Base-by-base conservation (phyloP, 2,329 filamentous ascomycete species). In the Hypoxylon sp. region DNA sequence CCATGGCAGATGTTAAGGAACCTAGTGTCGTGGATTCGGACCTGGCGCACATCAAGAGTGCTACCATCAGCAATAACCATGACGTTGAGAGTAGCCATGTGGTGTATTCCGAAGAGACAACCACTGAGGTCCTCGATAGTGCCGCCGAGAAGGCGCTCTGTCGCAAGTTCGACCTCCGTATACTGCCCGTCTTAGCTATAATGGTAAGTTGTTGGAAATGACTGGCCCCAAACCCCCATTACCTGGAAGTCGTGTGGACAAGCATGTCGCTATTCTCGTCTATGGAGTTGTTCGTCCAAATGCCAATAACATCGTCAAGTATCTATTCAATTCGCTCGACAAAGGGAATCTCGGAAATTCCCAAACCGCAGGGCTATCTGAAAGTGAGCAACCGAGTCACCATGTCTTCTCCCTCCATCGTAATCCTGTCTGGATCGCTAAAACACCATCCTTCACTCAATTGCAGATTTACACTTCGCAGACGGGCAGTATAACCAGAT, bases 401-500 rank as follows among this genome's bases (percentile, higher is more conserved):
- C 19, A 42, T 25, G 19, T 17, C 13, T n/a, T 42, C 36, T 12
- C 46, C 27, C 4, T 5, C n/a, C 31, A 3, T n/a, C 19, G 20
- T 3, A 11, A 38, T 25, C 19, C n/a, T 30, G 4, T n/a, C 19
- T 25, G 4, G 9, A 38, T 25, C 19, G 27, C 13, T 34, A 41
- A n/a, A 40, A 31, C 25, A 16, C 15, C n/a, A 21, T 43, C 12
- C 13, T 52, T 20, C n/a, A 19, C 8, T 29, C 20, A 7, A 41
- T 34, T 5, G 7, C 27, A 71, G 80, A 84, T 61, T 71, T 90
- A 13, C 67, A 80, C 21, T 85, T 91, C 70, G 77, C 77, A 31
- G 68, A 71, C 1, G 78, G 83, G 56, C 79, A 89, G 65, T 89
- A 90, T 72, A 90, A 89, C 65, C 78, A 84, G 19, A 79, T 90